These are phyloP conservation scores for Petunia hybrid DNA, from an alignment of 305 asterid species.

Conservation along the genomic window DNA sequence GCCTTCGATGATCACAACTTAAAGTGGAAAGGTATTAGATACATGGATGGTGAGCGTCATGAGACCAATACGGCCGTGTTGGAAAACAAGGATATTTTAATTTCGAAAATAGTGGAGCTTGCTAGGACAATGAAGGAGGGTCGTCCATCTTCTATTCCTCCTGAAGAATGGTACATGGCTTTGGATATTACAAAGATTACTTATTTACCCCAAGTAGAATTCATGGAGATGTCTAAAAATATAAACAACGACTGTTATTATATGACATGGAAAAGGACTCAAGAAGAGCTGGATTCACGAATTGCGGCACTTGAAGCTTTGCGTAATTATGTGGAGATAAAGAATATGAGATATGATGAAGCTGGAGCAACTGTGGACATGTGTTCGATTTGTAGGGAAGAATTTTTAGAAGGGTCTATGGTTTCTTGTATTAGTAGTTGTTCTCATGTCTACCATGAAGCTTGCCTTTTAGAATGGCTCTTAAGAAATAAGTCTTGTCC, in stretches of 20 bases:
- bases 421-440: background rate
- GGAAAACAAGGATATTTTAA: background rate
- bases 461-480: constrained; percentile 21
- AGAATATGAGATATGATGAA: background rate
- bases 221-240: background rate
- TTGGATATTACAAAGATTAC: background rate
- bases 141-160: background rate
- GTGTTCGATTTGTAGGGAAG: background rate
- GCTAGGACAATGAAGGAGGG: background rate
- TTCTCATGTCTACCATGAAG: constrained; percentile 16
- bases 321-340: background rate
- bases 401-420: background rate
- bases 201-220: background rate
- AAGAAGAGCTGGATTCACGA: background rate
- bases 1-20: background rate
- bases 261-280: background rate
- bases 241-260: background rate
- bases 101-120: background rate
- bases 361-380: background rate
- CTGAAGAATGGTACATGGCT: background rate
- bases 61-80: background rate
- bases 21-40: background rate
- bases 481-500: constrained; percentile 20
- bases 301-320: background rate
- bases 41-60: background rate